Base-by-base conservation (phyloP, 1,284 basidiomycete genomes). In the Rhodotorula sp. region DNA sequence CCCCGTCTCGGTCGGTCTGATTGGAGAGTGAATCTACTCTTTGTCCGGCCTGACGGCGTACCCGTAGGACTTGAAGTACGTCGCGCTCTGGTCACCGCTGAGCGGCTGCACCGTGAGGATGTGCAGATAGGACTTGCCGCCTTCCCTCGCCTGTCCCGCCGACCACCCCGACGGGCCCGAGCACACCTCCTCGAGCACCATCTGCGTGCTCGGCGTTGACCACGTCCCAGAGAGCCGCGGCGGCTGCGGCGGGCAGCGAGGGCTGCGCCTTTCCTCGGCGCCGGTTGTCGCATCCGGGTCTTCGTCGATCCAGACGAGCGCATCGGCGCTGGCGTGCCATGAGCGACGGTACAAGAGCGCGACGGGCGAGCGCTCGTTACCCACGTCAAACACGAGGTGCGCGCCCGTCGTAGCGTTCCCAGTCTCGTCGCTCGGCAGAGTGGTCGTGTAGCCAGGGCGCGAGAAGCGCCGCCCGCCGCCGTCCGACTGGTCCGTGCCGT, bases 181-280 rank as follows among this genome's bases (percentile, higher is more conserved):
- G 59, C 59, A 61, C 27, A 61, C 50, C 45, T 61, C 59, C 17
- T 61, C 59, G 46, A 61, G 46, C 1, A 61, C 59, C 59, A 61
- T 61, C 59, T 61, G 59, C 16, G 59, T 61, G 8, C 46, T 45
- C 45, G 46, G 46, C 17, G 59, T 50, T 12, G 46, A 12, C 59
- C 59, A 61, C 23, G 16, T 49, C 25, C 59, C 59, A 17, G 21
- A 19, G 5, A 61, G 46, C 14, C 46, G 59, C 19, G 34, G 19
- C 13, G 59, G 59, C 17, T 17, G 7, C 4, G 27, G 19, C 4
- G 59, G 59, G 19, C 59, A 61, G 3, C 46, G n/a, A 17, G 59
- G 46, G 16, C 46, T 48, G 27, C 5, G 21, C 58, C 45, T 44
- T 1, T 19, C 14, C 44, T 41, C 44, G n/a, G 25, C 44, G 14